phyloP scores from a whole-genome alignment of 2,329 filamentous ascomycete genomes.

The Pezicula carpinea region DNA sequence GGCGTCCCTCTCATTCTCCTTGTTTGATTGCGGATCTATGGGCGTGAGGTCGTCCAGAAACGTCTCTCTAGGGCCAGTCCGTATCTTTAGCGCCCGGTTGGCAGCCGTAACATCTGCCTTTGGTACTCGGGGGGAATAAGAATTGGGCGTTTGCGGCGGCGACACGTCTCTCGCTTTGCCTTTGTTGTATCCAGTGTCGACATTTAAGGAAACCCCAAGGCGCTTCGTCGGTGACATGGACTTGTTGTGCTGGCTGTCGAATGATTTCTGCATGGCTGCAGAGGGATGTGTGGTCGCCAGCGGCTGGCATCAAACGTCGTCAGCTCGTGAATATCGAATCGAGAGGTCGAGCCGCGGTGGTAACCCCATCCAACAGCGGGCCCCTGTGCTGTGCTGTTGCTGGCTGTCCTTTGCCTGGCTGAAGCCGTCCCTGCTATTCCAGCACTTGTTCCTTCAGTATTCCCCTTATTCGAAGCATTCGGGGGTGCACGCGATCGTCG shows the following conservation, averaged over 20 bases:
- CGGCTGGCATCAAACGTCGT: conserved; percentile 9
- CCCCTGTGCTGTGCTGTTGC: too few species aligned
- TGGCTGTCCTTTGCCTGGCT: too few species aligned
- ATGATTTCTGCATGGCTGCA: conserved; percentile 22
- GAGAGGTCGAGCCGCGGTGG: too few species aligned
- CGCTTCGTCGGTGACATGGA: conserved; percentile 22
- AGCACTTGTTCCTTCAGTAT: too few species aligned
- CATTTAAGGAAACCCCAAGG: conserved; percentile 22
- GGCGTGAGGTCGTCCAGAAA: conserved; percentile 32
- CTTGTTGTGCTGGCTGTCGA: conserved; percentile 15
- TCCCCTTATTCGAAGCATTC: too few species aligned
- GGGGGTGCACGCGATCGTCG: too few species aligned
- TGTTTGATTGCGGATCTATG: conserved; percentile 21
- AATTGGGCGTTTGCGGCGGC: conserved; percentile 23
- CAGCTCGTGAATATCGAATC: background rate
- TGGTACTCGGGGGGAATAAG: conserved; percentile 7
- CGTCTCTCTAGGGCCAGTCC: conserved; percentile 22
- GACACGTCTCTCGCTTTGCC: conserved; percentile 18
- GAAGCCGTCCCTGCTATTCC: too few species aligned
- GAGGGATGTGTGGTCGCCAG: conserved; percentile 2
- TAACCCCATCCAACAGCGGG: too few species aligned
- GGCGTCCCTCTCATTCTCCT: conserved; percentile 18
- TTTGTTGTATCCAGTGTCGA: conserved; percentile 26
- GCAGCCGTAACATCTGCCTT: conserved; percentile 20
- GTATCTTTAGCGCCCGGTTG: conserved; percentile 24